Base-by-base conservation (phyloP, 139 green algal species). In the Coelastrella sp. region DNA sequence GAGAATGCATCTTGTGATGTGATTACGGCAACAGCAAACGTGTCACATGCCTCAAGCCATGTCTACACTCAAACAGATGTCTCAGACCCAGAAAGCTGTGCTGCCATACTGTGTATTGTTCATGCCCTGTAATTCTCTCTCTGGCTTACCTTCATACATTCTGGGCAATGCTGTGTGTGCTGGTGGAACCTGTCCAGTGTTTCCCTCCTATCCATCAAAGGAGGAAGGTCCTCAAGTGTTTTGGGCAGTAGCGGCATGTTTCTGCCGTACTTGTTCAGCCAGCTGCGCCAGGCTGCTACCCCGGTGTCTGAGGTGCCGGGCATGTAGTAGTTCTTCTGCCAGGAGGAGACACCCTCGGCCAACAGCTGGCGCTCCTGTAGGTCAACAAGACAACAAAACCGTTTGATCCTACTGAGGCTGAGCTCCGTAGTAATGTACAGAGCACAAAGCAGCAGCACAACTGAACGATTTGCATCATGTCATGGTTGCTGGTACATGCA, bases 81-180 rank as follows among this genome's bases (percentile, higher is more conserved):
- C n/a, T n/a, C n/a, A n/a, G n/a, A n/a, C n/a, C n/a, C n/a, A n/a
- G n/a, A n/a, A n/a, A n/a, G n/a, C n/a, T n/a, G n/a, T n/a, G n/a
- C n/a, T n/a, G n/a, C n/a, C n/a, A n/a, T n/a, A n/a, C n/a, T n/a
- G n/a, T n/a, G n/a, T n/a, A n/a, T n/a, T n/a, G n/a, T n/a, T n/a
- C n/a, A n/a, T n/a, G n/a, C n/a, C n/a, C n/a, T n/a, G n/a, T n/a
- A n/a, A n/a, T n/a, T n/a, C n/a, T n/a, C n/a, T n/a, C n/a, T n/a
- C 21, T 15, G 5, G 0, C 79, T 40, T 35, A 90, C 86, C 53
- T 64, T 45, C 60, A 68, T 63, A 68, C 87, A 90, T 83, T 85
- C 79, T 25, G 87, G 84, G 87, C 87, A 90, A 50, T 78, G 63
- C n/a, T 74, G 21, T 2, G 87, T 90, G 78, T 90, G 87, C 62